These are phyloP conservation scores for Puya raimondii DNA, from an alignment of 176 grass and related monocot genomes.

Conservation along the genomic window DNA sequence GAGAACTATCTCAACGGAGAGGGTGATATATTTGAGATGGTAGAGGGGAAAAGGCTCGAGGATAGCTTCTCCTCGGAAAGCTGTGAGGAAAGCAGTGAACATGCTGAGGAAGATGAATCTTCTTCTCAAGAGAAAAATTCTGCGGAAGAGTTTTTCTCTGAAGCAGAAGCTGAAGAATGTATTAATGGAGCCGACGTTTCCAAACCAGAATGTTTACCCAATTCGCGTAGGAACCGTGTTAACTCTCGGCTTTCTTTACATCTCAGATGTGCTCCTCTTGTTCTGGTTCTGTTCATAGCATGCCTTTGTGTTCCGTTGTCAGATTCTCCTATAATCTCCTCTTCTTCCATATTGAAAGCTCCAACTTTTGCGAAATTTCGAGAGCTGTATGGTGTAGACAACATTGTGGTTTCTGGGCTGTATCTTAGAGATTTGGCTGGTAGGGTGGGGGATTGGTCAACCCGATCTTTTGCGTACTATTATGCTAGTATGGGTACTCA, in stretches of 20 bases:
- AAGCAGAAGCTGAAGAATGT: neutral
- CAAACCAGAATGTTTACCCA: neutral
- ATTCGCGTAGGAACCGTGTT: neutral
- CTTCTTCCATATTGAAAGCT: slow-evolving; percentile 27
- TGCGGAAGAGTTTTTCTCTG: slow-evolving; percentile 11
- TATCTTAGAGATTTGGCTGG: slow-evolving; percentile 20
- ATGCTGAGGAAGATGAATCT: slow-evolving; percentile 21
- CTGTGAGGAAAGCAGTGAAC: slow-evolving; percentile 23
- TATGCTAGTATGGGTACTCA: slow-evolving; percentile 14
- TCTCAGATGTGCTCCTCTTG: slow-evolving; percentile 31
- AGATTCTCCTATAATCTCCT: slow-evolving; percentile 29
- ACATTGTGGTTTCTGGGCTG: slow-evolving; percentile 27
- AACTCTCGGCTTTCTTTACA: slow-evolving; percentile 17
- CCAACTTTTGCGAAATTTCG: slow-evolving; percentile 37
- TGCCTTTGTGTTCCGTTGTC: slow-evolving; percentile 27
- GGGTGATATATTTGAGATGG: neutral
- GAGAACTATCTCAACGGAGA: slow-evolving; percentile 22
- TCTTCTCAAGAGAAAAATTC: neutral
- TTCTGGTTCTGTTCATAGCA: slow-evolving; percentile 31
- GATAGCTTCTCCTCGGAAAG: slow-evolving; percentile 52
- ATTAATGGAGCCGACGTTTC: neutral
- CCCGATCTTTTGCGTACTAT: slow-evolving; percentile 32
- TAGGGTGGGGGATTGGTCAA: slow-evolving; percentile 50
- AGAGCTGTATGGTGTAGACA: slow-evolving; percentile 37
- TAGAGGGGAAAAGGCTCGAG: slow-evolving; percentile 34